Evolutionary conservation across 2,329 filamentous ascomycete genomes (phyloP), one percentile per base, ranked within the genome.

Genomic region (Alternaria sp.): DNA sequence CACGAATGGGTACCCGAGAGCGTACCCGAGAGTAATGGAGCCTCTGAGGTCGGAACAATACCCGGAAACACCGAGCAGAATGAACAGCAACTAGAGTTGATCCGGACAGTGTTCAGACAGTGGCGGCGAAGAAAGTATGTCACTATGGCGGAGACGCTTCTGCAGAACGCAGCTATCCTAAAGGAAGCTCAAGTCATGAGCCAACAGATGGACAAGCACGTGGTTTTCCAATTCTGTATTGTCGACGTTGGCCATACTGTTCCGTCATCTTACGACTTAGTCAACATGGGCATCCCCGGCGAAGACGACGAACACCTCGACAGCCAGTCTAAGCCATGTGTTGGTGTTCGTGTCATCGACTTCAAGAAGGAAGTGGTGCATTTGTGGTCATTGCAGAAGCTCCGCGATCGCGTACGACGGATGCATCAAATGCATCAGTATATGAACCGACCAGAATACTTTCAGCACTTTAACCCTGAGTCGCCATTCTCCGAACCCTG

Each of bases 371-470:
- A 85, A 48, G 91, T 97, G 18, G 90, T 97, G 32, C 93, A 95
- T 74, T 85, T 98, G 1, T 99, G 95, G 95, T 98, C 94, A 57
- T 79, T 99, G 55, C 90, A 96, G 74, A 99, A 98, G 78, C 86
- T 99, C 18, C 90, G 94, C 62, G 90, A 93, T 62, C 89, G 95
- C 28, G 89, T 98, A 11, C 88, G 92, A 54, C 87, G 92, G 66
- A 99, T 99, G 95, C 90, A 95, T 45, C 94, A 97, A 79, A 92
- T 98, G 87, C 91, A 97, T 75, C 94, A 98, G 78, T 98, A 97
- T 73, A 88, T 98, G 68, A 93, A 97, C 73, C 91, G 95, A 59
- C 95, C 95, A 1, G 94, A 98, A 75, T 97, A 97, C 74, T 89
- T 94, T 54, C 92, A 95, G 76, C 95, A 98, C 72, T 91, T 98